These are phyloP conservation scores for Pilasporangium apinafurcum DNA, from an alignment of 352 stramenopile genomes.

Conservation along the genomic window DNA sequence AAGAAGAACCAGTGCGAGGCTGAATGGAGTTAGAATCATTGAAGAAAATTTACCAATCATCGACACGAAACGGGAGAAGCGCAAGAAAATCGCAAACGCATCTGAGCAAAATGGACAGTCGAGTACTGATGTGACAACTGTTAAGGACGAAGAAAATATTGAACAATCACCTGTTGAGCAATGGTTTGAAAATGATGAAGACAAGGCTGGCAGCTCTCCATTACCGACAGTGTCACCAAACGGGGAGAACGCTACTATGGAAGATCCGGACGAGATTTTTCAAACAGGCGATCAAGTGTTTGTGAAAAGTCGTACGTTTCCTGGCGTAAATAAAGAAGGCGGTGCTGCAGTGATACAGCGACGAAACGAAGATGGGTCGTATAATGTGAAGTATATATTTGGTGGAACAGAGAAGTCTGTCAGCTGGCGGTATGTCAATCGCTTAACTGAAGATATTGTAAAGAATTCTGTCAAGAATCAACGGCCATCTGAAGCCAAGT, in stretches of 20 bases:
- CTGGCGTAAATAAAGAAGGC: constrained; percentile 76
- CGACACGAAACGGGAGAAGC: too few species aligned
- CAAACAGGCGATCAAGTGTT: constrained; percentile 61
- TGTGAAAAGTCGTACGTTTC: constrained; percentile 60
- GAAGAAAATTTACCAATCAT: too few species aligned
- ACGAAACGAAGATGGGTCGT: constrained; percentile 58
- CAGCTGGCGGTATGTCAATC: constrained; percentile 43
- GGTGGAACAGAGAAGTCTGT: constrained; percentile 72
- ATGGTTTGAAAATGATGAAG: constrained; percentile 22
- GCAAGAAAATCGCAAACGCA: too few species aligned
- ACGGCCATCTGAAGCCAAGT: constrained; percentile 6
- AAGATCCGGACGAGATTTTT: constrained; percentile 21
- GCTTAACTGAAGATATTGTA: constrained; percentile 65
- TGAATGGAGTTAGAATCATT: too few species aligned
- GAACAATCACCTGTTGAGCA: constrained; percentile 17
- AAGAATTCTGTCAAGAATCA: constrained; percentile 72
- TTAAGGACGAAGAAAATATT: too few species aligned
- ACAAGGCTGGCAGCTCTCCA: neutral
- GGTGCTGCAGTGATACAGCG: constrained; percentile 45
- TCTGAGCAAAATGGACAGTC: too few species aligned
- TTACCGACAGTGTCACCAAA: neutral
- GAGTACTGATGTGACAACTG: too few species aligned
- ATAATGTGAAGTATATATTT: constrained; percentile 83
- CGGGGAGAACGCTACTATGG: neutral
- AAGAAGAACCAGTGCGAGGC: constrained; percentile 25